Base-by-base conservation (phyloP, 2,329 filamentous ascomycete genomes). In the Sporothrix protearum region DNA sequence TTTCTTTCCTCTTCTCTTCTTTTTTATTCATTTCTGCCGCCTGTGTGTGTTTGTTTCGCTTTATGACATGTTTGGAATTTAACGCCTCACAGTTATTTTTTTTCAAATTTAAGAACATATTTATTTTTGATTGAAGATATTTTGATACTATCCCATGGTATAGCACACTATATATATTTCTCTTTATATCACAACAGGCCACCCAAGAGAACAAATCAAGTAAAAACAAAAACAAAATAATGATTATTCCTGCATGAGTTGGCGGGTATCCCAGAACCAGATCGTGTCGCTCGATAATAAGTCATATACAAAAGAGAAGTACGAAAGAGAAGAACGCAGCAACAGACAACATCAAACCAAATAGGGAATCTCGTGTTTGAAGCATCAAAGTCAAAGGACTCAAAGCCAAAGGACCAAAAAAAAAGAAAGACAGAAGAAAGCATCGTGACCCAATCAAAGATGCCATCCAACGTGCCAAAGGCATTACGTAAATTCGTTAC, bases 201-300 rank as follows among this genome's bases (percentile, higher is more conserved):
- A 67, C 25, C 30, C 8, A 33, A 28, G 22, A 63, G 12, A 36
- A 25, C 3, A 36, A 36, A 7, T 9, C 30, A 36, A 39, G 6
- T 36, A 9, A 39, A 5, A 64, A 64, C 16, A 63, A 61, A 9
- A 22, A 63, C 33, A 30, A 8, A 33, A 49, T 12, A 33, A 47
- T 30, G 49, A 8, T 39, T 9, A 19, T 42, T 2, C 25, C n/a
- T 63, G 19, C 33, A 25, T 45, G 22, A 28, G 36, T 49, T 51
- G 42, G 22, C 45, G 63, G 63, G 63, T 67, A 67, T 67, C 61
- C 61, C 49, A 57, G 10, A 66, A 47, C 22, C 3, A 63, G 2
- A 63, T 63, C 59, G n/a, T 63, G 45, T 49, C 45, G 63, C 45
- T 47, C n/a, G n/a, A n/a, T n/a, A n/a, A n/a, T n/a, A n/a, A n/a